A percentile compares a stretch with the other conserved stretches of the same genome.
These are phyloP conservation scores for Podaxis pistillaris DNA, from an alignment of 768 basidiomycete genomes.

Conservation along the genomic window DNA sequence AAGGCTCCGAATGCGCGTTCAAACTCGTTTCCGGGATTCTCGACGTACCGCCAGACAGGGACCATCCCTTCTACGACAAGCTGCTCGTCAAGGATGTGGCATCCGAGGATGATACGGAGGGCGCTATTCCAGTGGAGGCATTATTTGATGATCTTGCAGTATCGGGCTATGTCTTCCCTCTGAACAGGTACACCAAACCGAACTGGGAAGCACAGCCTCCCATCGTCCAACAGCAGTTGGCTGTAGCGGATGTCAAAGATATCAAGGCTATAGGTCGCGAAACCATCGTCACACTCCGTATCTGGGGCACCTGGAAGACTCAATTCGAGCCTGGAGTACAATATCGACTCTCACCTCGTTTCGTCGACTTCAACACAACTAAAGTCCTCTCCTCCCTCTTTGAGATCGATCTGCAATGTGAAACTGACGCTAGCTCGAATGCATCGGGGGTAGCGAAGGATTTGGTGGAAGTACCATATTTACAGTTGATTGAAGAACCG, in stretches of 20 bases:
- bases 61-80: constrained; percentile 42
- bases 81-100: constrained; percentile 37
- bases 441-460: constrained; percentile 1
- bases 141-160: constrained; percentile 51
- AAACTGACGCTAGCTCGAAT: constrained; percentile 18
- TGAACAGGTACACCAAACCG: constrained; percentile 34
- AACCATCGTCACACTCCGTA: constrained; percentile 36
- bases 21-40: constrained; percentile 40
- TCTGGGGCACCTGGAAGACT: constrained; percentile 33
- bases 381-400: constrained; percentile 45
- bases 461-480: constrained; percentile 34
- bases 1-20: constrained; percentile 36
- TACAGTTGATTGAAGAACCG: constrained; percentile 44
- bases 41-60: constrained; percentile 41
- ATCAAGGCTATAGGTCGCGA: constrained; percentile 30
- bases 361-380: constrained; percentile 53
- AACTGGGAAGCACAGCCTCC: constrained; percentile 39
- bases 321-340: constrained; percentile 29
- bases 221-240: constrained; percentile 35
- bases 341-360: constrained; percentile 47
- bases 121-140: constrained; percentile 42
- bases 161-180: constrained; percentile 42
- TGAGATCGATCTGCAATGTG: constrained; percentile 42
- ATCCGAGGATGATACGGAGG: constrained; percentile 21
- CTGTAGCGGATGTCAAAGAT: constrained; percentile 40